phyloP scores from a whole-genome alignment of 352 stramenopile genomes.

The Phytophthora europaea region DNA sequence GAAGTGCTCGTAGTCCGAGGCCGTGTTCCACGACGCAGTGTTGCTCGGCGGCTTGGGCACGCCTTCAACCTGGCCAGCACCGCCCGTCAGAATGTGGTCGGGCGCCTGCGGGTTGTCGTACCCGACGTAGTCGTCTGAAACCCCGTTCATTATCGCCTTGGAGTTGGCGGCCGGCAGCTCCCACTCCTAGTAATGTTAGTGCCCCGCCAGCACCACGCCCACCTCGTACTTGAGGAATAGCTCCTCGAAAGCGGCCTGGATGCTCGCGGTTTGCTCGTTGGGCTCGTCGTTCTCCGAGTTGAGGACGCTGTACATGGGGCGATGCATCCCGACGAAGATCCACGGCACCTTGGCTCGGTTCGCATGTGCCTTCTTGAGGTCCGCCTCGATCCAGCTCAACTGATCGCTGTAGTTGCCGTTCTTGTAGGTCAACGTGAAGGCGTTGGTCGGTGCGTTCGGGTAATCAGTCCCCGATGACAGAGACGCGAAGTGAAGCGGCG shows the following conservation, averaged over 20 bases:
- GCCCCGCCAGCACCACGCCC: slow-evolving; percentile 83
- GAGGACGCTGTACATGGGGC: slow-evolving; percentile 69
- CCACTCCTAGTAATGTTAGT: slow-evolving; percentile 51
- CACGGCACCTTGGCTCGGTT: slow-evolving; percentile 65
- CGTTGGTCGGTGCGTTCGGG: slow-evolving; percentile 40
- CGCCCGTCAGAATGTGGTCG: too few relatives aligned
- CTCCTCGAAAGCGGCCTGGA: slow-evolving; percentile 82
- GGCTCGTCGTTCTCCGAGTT: slow-evolving; percentile 26
- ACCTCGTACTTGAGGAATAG: slow-evolving; percentile 91
- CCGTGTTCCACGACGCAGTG: too few relatives aligned
- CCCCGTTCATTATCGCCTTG: background rate
- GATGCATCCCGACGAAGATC: slow-evolving; percentile 82
- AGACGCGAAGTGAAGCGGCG: slow-evolving; percentile 82
- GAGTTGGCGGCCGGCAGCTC: background rate
- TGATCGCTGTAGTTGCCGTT: slow-evolving; percentile 60
- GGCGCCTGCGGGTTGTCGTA: background rate
- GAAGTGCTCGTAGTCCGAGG: too few relatives aligned
- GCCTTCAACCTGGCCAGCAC: too few relatives aligned
- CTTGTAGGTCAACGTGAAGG: slow-evolving; percentile 33
- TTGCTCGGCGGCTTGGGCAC: too few relatives aligned
- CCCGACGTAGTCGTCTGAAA: background rate
- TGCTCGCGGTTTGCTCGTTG: slow-evolving; percentile 18
- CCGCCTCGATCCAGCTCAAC: slow-evolving; percentile 53
- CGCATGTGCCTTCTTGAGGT: slow-evolving; percentile 62
- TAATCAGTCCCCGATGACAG: slow-evolving; percentile 89